Conservation (phyloP, 2,329 filamentous ascomycete species). For the Gliomastix tumulicola region DNA sequence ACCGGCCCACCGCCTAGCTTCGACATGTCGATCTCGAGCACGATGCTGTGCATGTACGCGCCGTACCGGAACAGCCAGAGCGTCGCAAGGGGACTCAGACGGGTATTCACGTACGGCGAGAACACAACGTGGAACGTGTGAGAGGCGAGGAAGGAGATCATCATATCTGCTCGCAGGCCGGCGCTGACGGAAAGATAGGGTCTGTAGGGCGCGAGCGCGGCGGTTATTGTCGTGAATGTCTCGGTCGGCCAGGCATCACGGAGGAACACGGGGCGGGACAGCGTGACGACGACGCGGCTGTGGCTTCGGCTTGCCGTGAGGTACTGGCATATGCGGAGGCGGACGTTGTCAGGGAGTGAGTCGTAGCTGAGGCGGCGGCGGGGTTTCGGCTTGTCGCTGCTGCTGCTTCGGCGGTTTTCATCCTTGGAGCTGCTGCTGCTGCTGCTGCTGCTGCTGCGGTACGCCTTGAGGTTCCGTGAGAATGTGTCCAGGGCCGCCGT, state of each 20-base stretch:
- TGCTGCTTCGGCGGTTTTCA: too few relatives aligned
- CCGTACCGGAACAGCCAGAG: slow-evolving; percentile 25
- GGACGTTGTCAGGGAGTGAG: slow-evolving; percentile 14
- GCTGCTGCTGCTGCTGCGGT: too few relatives aligned
- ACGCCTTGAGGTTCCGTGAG: too few relatives aligned
- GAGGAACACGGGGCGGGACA: slow-evolving; percentile 17
- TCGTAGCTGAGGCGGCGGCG: too few relatives aligned
- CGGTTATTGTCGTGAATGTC: slow-evolving; percentile 18
- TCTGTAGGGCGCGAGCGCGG: slow-evolving; percentile 13
- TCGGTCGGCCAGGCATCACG: slow-evolving; percentile 25
- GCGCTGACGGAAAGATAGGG: slow-evolving; percentile 22
- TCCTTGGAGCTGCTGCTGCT: too few relatives aligned
- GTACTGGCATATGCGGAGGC: slow-evolving; percentile 17
- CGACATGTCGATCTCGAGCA: slow-evolving; percentile 33
- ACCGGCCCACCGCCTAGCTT: slow-evolving; percentile 22
- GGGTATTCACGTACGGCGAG: slow-evolving; percentile 24
- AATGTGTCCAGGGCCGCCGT: too few relatives aligned
- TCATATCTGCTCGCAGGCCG: slow-evolving; percentile 25
- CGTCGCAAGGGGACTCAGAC: slow-evolving; percentile 24
- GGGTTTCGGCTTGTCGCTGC: too few relatives aligned
- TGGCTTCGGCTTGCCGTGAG: slow-evolving; percentile 7
- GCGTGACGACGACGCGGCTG: slow-evolving; percentile 18
- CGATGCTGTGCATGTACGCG: slow-evolving; percentile 24
- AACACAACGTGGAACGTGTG: slow-evolving; percentile 28
- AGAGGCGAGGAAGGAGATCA: slow-evolving; percentile 23